Evolutionary conservation across 2,329 filamentous ascomycete species (phyloP), one percentile per base, ranked within the genome.

Genomic region (Exophiala lecanii-corni): DNA sequence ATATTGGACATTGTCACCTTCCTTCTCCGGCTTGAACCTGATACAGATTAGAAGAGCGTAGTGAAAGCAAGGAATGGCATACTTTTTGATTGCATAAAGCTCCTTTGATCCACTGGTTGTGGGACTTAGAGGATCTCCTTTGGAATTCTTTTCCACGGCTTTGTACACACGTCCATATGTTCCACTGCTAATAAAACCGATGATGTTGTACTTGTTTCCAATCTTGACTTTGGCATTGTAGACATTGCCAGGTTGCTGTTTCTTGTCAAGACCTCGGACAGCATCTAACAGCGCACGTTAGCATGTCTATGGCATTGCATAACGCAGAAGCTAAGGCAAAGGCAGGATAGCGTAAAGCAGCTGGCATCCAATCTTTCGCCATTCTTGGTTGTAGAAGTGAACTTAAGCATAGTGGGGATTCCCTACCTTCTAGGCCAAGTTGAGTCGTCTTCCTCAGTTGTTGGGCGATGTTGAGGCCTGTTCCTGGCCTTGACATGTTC

Each of bases 111-210:
- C 40, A 12, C 41, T 49, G 16, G 49, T 26, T 15, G 32, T 28
- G 15, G 46, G 54, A 19, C 43, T 56, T 12, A 51, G 43, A 5
- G 42, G 21, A 44, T 56, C 55, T 6, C 41, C 69, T 62, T 82
- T 72, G 57, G 81, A 79, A 69, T 84, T 76, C 53, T 83, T 81
- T 56, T 86, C 81, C 32, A 88, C 73, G 13, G 92, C 92, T 63
- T 98, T 98, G 78, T 97, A 98, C 5, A 98, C 92, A 21, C 92
- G 84, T 25, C 92, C 92, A 77, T 98, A 98, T 12, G 92, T 98
- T 35, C 92, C 92, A 56, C 88, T 95, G 62, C 88, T 95, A 58
- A 98, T 98, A 73, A 98, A 98, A 32, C 92, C 92, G 43, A 98
- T 84, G 57, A 98, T 92, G 57, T 92, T 89, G 69, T 70, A 98